Percentiles rank a stretch among this genome's conserved stretches.
phyloP scores from a whole-genome alignment of 495 filamentous ascomycete genomes.

The Talaromyces liani region DNA sequence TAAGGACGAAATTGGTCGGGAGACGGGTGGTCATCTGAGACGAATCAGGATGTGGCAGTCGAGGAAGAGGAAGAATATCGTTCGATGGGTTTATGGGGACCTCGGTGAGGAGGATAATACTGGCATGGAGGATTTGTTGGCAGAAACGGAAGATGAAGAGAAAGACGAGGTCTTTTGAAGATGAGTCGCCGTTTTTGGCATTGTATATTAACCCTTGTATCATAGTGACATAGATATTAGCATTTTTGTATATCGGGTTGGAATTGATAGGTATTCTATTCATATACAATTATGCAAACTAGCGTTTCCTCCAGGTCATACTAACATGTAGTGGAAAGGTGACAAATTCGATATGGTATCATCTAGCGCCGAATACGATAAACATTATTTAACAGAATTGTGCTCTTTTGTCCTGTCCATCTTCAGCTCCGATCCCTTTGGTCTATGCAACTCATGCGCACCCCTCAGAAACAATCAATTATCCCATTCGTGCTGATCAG shows the following conservation, averaged over 20 bases:
- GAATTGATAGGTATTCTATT: neutral
- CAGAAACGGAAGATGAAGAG: neutral
- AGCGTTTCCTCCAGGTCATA: neutral
- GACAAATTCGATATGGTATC: neutral
- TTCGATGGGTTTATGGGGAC: constrained; percentile 2
- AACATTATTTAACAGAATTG: neutral
- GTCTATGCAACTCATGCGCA: neutral
- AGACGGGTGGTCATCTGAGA: constrained; percentile 24
- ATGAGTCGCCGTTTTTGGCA: neutral
- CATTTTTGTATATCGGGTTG: neutral
- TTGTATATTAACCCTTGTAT: neutral
- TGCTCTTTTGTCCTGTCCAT: neutral
- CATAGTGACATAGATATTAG: neutral
- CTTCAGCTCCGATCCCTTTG: neutral
- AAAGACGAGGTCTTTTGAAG: neutral
- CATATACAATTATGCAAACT: neutral
- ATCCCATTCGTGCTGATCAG: constrained; percentile 4
- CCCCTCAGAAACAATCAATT: neutral
- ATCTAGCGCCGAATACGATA: neutral
- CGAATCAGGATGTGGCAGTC: constrained; percentile 14
- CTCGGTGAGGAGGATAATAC: neutral
- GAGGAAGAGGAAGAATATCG: neutral
- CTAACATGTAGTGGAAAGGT: neutral
- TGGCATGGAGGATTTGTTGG: neutral
- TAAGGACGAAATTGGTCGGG: constrained; percentile 26